These are phyloP conservation scores for Delonix regia DNA, from an alignment of 306 rosid genomes.

Conservation along the genomic window DNA sequence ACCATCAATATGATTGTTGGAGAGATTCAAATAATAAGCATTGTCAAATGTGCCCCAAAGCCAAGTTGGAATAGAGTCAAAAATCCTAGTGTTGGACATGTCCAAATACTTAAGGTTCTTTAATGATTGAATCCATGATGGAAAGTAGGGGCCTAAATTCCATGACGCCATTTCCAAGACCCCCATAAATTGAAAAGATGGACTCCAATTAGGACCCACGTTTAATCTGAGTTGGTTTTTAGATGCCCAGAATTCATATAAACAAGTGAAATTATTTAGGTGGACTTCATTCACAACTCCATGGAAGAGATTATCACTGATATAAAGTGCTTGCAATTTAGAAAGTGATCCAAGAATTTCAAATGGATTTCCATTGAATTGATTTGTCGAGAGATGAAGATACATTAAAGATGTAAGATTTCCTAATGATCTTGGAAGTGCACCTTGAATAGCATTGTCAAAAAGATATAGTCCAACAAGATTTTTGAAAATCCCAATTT, in stretches of 20 bases:
- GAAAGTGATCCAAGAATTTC: background rate
- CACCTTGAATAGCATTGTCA: background rate
- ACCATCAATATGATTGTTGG: conserved; percentile 29
- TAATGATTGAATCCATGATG: conserved; percentile 30
- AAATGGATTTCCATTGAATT: background rate
- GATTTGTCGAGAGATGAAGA: background rate
- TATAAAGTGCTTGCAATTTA: background rate
- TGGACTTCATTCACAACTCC: conserved; percentile 21
- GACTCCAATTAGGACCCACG: conserved; percentile 15
- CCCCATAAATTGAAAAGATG: background rate
- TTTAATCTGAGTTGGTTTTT: conserved; percentile 1
- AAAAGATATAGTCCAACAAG: background rate
- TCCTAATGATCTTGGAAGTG: background rate
- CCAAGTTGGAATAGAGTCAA: background rate
- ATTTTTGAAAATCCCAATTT: background rate
- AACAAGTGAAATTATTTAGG: conserved; percentile 2
- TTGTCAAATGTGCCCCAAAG: background rate
- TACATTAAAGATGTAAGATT: background rate
- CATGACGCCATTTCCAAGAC: background rate
- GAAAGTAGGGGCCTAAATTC: conserved; percentile 34
- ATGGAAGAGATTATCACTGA: background rate
- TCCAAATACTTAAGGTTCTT: background rate
- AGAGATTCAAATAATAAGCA: background rate
- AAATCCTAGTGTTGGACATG: background rate
- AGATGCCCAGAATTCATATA: fast-evolving